Evolutionary conservation across 306 rosid species (phyloP).

Genomic region (Trifolium fragiferum): DNA sequence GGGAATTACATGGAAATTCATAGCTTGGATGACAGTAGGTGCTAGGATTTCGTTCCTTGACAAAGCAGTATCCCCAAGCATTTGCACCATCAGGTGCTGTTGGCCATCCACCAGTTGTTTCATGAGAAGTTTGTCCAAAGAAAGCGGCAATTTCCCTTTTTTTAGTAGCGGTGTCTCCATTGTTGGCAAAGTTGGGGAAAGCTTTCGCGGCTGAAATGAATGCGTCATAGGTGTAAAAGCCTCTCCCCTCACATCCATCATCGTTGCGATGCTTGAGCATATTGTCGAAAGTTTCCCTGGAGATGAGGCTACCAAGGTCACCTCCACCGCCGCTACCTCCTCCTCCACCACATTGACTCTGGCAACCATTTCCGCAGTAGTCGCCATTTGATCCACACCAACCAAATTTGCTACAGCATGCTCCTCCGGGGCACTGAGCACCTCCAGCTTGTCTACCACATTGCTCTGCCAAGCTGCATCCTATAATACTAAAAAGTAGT

Average conservation of each 20-base stretch:
- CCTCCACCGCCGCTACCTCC: not conserved
- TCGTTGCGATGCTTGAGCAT: conserved; percentile 59
- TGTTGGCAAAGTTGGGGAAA: conserved; percentile 53
- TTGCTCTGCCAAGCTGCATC: conserved; percentile 35
- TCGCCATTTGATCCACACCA: conserved; percentile 50
- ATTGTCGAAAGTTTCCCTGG: conserved; percentile 43
- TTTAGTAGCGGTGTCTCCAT: conserved; percentile 49
- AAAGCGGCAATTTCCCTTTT: conserved; percentile 68
- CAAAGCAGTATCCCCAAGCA: conserved; percentile 75
- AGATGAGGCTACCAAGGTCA: conserved; percentile 17
- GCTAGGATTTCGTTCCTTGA: conserved; percentile 31
- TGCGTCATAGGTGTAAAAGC: conserved; percentile 65
- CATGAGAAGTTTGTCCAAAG: conserved; percentile 71
- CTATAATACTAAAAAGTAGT: not conserved
- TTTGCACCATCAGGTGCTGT: conserved; percentile 72
- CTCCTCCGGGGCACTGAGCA: conserved; percentile 51
- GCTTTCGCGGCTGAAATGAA: conserved; percentile 62
- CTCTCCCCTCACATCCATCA: conserved; percentile 36
- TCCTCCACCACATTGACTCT: conserved; percentile 53
- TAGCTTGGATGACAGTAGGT: conserved; percentile 37
- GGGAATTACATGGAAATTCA: conserved; percentile 55
- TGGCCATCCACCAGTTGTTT: conserved; percentile 65
- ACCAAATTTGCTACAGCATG: conserved; percentile 61
- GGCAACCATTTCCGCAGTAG: conserved; percentile 49
- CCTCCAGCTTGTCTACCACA: conserved; percentile 55